A percentile compares a stretch with the other conserved stretches of the same genome.
Conservation (phyloP, 768 basidiomycete genomes). For the Lyophyllum atratum region DNA sequence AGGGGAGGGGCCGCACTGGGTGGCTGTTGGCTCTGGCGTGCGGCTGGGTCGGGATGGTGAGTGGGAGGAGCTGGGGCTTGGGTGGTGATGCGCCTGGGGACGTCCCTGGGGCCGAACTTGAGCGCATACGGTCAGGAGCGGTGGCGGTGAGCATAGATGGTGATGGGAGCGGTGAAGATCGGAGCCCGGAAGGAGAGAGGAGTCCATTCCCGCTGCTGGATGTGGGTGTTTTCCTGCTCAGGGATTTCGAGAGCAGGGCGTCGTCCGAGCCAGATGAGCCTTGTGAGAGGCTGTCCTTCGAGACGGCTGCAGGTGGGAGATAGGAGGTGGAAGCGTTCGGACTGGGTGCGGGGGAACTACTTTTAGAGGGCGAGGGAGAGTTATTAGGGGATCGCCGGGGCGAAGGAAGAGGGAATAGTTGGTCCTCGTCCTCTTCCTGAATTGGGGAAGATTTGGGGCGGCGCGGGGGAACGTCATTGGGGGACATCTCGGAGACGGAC, state of each 20-base stretch:
- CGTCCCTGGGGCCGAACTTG: not conserved
- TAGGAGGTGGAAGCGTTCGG: conserved; percentile 16
- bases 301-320: conserved; percentile 8
- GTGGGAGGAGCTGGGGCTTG: not conserved
- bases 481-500: conserved; percentile 10
- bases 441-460: conserved; percentile 37
- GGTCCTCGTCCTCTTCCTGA: conserved; percentile 57
- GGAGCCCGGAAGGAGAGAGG: not conserved
- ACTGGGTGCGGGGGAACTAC: conserved; percentile 18
- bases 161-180: not conserved
- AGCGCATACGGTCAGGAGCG: not conserved
- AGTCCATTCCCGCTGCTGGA: not conserved
- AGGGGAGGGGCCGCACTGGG: not conserved
- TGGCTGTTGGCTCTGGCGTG: not conserved
- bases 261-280: conserved; percentile 8
- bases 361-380: conserved; percentile 32
- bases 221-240: conserved; percentile 15
- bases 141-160: not conserved
- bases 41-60: not conserved
- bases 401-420: conserved; percentile 61
- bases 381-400: conserved; percentile 54
- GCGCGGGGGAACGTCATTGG: conserved; percentile 14
- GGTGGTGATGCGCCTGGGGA: not conserved
- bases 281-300: conserved; percentile 3
- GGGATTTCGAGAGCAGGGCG: conserved; percentile 8